A percentile compares a stretch with the other conserved stretches of the same genome.
These are phyloP conservation scores for Pythium aphanidermatum DNA, from an alignment of 352 stramenopile species.

Conservation along the genomic window DNA sequence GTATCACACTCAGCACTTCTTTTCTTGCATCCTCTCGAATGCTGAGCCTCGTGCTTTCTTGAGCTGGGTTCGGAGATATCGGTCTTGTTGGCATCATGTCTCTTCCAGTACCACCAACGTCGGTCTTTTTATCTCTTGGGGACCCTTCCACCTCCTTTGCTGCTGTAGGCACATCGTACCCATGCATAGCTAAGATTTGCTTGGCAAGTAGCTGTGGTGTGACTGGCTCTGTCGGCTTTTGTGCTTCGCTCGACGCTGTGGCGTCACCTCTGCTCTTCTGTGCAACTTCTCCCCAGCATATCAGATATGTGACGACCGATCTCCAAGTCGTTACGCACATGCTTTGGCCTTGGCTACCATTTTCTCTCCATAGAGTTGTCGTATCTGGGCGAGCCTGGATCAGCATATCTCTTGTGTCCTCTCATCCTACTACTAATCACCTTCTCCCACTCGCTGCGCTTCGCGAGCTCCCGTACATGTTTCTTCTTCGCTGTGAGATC, in stretches of 20 bases:
- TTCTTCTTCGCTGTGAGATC: slow-evolving; percentile 63
- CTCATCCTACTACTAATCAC: slow-evolving; percentile 13
- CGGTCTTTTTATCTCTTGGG: too few species aligned
- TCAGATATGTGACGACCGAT: background rate
- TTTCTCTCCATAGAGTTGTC: slow-evolving; percentile 55
- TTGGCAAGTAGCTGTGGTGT: slow-evolving; percentile 57
- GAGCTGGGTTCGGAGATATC: too few species aligned
- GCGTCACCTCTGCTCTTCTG: slow-evolving; percentile 55
- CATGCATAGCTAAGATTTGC: slow-evolving; percentile 60
- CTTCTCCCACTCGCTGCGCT: slow-evolving; percentile 39
- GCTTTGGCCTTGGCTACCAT: slow-evolving; percentile 59
- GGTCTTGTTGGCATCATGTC: too few species aligned
- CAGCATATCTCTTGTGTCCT: too few species aligned
- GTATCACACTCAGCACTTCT: too few species aligned
- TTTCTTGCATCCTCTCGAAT: too few species aligned
- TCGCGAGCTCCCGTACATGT: slow-evolving; percentile 65
- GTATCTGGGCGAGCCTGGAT: too few species aligned
- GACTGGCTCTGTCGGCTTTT: slow-evolving; percentile 26
- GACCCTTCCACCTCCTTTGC: too few species aligned
- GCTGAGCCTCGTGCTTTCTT: too few species aligned
- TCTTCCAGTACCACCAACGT: too few species aligned
- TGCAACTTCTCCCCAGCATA: background rate
- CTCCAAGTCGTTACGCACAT: slow-evolving; percentile 28
- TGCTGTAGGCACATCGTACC: too few species aligned
- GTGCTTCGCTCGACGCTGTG: too few species aligned